Evolutionary conservation across 345 rosid species (phyloP), one percentile per base, ranked within the genome.

Genomic region (Lagerstroemia speciosa): DNA sequence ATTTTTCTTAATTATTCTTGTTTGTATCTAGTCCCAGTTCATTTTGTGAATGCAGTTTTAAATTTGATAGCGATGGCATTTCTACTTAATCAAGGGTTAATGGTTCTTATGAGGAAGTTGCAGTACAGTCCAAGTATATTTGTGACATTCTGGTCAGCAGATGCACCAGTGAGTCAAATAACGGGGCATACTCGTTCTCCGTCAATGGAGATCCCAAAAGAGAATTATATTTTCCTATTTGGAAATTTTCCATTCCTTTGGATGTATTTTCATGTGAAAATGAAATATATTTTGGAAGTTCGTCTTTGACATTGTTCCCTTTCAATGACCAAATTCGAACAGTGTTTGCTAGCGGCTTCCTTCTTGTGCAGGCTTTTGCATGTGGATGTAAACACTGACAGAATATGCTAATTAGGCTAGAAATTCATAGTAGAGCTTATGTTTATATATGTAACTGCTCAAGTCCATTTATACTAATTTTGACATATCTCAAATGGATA

Each of bases 401-500:
- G 29, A 3, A 45, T 11, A 16, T 15, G 8, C 57, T n/a, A 52
- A 6, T 5, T n/a, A 52, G 20, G 20, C 26, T 52, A 27, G 57
- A 52, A 52, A 52, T n/a, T 52, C 57, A 52, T 3, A 20, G 24
- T 10, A 17, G 57, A 50, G 24, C 43, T 52, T n/a, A n/a, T n/a
- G n/a, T n/a, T n/a, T n/a, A n/a, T n/a, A n/a, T n/a, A n/a, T n/a
- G n/a, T n/a, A n/a, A n/a, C 55, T 3, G 55, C 24, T 22, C 33
- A 58, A 58, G 63, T 58, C 14, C 12, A 16, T 58, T 6, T 6
- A 27, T 58, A 58, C 17, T 58, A 73, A 66, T 70, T 75, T 11
- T 61, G 62, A 31, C 27, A 69, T 20, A 68, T 64, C 60, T 72
- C 68, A 70, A 69, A 74, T 81, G 76, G 74, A 73, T 88, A 94